Evolutionary conservation across 345 rosid genomes (phyloP), one percentile per base, ranked within the genome.

Genomic region (Populus davidiana): DNA sequence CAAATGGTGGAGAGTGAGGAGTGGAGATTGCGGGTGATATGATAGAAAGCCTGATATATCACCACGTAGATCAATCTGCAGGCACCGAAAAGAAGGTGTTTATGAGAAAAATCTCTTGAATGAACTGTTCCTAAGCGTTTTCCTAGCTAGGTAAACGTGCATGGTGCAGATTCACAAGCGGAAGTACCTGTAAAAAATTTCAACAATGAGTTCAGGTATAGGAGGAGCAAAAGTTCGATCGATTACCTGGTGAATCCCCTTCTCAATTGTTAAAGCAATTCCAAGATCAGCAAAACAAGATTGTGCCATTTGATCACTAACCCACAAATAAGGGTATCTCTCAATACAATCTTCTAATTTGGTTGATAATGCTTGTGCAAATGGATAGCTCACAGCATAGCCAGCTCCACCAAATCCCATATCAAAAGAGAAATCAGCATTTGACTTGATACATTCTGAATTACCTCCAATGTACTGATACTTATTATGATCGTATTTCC

Each of bases 21-120:
- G 70, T 5, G 90, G 96, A 71, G 84, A 20, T 49, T 82, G 89
- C 7, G 90, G 94, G 69, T 89, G 96, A 79, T 92, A 78, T 43
- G 96, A 93, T 65, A 90, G 82, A 33, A 90, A 73, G 47, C 96
- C 98, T 61, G 94, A 90, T 80, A 89, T 79, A 77, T 90, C 92
- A 41, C 83, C 82, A 20, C 36, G 88, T 5, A 93, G 80, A 86
- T 93, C 97, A 78, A 88, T 79, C 97, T 88, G 86, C 82, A 72
- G 23, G 52, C 20, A 1, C 20, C 73, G 50, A 41, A 52, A 16
- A 29, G 8, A 47, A 52, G 43, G 0, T 0, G n/a, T 29, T 47
- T 47, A 47, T 3, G 50, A 47, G 50, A 14, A 47, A 14, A 47
- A 47, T 47, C 50, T 47, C 50, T 14, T 12, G 18, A 47, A 13